phyloP scores from a whole-genome alignment of 441 rosid species.

The Adansonia madagascariensis region DNA sequence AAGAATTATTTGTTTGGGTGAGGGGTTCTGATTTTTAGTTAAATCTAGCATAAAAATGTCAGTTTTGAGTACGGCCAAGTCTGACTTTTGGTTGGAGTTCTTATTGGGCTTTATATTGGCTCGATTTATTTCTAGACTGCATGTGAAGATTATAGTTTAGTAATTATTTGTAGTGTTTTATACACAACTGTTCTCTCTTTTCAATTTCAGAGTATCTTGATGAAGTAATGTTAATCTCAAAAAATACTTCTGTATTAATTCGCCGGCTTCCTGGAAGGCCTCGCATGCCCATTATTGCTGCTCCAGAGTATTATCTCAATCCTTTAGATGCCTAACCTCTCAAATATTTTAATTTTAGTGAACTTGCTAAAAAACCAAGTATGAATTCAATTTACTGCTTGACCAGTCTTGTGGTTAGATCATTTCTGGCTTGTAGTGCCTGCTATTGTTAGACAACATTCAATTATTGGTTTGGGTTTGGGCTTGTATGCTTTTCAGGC shows the following conservation, averaged over 20 bases:
- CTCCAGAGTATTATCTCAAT: slow-evolving; percentile 80
- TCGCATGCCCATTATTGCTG: slow-evolving; percentile 89
- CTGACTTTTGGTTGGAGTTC: slow-evolving; percentile 10
- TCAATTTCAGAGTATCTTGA: slow-evolving; percentile 95
- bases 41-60: background rate
- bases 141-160: slow-evolving; percentile 6
- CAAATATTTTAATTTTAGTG: slow-evolving; percentile 21
- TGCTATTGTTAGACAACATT: slow-evolving; percentile 25
- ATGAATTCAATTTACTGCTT: too few relatives aligned
- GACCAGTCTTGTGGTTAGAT: slow-evolving; percentile 7
- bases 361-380: background rate
- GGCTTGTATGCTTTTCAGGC: slow-evolving; percentile 56
- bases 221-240: slow-evolving; percentile 91
- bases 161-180: slow-evolving; percentile 45
- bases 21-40: background rate
- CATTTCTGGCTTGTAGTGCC: slow-evolving; percentile 15
- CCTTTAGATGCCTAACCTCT: slow-evolving; percentile 43
- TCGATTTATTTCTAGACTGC: slow-evolving; percentile 16
- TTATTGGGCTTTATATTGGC: slow-evolving; percentile 11
- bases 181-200: slow-evolving; percentile 49
- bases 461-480: slow-evolving; percentile 37
- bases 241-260: slow-evolving; percentile 95
- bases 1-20: too few relatives aligned
- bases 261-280: slow-evolving; percentile 97
- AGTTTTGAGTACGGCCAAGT: background rate